Base-by-base conservation (phyloP, 768 basidiomycete genomes). In the Phanerodontia chrysosporium region DNA sequence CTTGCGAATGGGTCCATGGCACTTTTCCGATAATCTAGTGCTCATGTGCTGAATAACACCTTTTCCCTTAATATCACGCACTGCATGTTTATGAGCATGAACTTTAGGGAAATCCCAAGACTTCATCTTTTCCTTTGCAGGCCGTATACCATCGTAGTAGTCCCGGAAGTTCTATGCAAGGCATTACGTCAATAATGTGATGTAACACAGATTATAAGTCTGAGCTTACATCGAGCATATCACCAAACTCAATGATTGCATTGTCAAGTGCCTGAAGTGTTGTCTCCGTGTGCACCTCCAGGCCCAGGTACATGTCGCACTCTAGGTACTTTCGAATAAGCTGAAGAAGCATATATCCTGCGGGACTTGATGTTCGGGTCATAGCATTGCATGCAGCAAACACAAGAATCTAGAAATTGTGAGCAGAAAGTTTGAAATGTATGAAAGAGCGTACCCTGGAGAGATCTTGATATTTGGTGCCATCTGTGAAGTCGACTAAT, bases 81-180 rank as follows among this genome's bases (percentile, higher is more conserved):
- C 54, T 5, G n/a, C 46, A 55, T 65, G 64, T 14, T 48, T n/a
- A 30, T 59, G 52, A 7, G 27, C 55, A 30, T 65, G 64, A 0
- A 32, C 16, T 30, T 65, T 65, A 0, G 58, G 59, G 44, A 61
- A 57, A 16, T 63, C 49, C 62, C 59, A 65, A 14, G 57, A 45
- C 29, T 65, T 65, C 0, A 30, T 42, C 28, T 24, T 29, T 24
- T 39, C 39, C n/a, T 44, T 55, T 42, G 6, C 24, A 12, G 51
- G n/a, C 5, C 28, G 13, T n/a, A 52, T 44, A 61, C 2, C 8
- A 3, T 24, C 35, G 22, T 36, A 58, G 6, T 7, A 42, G 16
- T 22, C 39, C 7, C 25, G 10, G n/a, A 18, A 35, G 18, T 45
- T 18, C 21, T 45, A 16, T 39, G 16, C 3, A 32, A 21, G 13